These are phyloP conservation scores for Taphrina populina DNA, from an alignment of 1,139 yeast genomes.

Conservation along the genomic window DNA sequence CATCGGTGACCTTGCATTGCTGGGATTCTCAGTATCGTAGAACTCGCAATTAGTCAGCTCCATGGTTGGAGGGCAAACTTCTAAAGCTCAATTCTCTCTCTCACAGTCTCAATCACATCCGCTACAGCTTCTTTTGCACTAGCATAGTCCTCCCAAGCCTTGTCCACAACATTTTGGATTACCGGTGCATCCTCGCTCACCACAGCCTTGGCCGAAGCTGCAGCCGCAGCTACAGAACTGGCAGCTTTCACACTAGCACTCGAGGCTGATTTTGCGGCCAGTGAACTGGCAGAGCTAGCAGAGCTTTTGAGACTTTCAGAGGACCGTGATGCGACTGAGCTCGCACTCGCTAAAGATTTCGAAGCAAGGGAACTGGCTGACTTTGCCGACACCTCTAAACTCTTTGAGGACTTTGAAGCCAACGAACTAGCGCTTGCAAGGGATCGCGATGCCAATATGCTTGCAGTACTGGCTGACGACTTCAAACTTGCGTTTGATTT, in stretches of 20 bases:
- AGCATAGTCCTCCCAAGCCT: conserved; percentile 29
- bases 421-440: conserved; percentile 4
- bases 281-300: conserved; percentile 9
- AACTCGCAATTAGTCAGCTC: too few relatives aligned
- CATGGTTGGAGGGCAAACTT: too few relatives aligned
- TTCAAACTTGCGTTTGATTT: conserved; percentile 1
- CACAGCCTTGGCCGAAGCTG: conserved; percentile 2
- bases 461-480: conserved; percentile 9
- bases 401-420: conserved; percentile 15
- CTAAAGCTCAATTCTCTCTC: conserved; percentile 10
- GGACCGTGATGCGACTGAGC: conserved; percentile 12
- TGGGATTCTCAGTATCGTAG: too few relatives aligned
- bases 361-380: conserved; percentile 1
- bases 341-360: conserved; percentile 9
- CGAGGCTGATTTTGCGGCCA: conserved; percentile 8
- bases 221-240: background rate
- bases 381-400: conserved; percentile 5
- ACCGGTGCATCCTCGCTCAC: conserved; percentile 5
- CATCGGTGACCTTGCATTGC: too few relatives aligned
- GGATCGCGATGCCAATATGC: conserved; percentile 7
- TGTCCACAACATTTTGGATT: conserved; percentile 22
- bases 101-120: conserved; percentile 9
- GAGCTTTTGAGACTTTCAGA: conserved; percentile 5
- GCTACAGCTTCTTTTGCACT: conserved; percentile 6
- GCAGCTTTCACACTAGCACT: conserved; percentile 12